A percentile compares a stretch with the other conserved stretches of the same genome.
phyloP scores from a whole-genome alignment of 352 stramenopile species.

The Phytopythium delawarense region DNA sequence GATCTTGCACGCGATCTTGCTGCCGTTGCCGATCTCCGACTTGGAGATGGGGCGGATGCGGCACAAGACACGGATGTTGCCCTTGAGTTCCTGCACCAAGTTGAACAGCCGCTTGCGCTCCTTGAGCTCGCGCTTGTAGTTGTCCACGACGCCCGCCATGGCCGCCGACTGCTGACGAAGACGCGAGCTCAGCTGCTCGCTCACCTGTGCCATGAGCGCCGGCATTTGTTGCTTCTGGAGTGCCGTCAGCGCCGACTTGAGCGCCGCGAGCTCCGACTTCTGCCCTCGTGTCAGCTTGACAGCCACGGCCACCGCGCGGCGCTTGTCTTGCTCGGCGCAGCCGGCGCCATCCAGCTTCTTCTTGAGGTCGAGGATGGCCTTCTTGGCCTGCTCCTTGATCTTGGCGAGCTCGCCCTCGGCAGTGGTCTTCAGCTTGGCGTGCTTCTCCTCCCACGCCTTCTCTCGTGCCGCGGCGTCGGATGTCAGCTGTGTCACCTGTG shows the following conservation, averaged over 20 bases:
- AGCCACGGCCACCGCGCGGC: slow-evolving; percentile 32
- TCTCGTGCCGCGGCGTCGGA: slow-evolving; percentile 41
- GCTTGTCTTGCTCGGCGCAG: slow-evolving; percentile 59
- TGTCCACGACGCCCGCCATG: slow-evolving; percentile 84
- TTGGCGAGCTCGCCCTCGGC: slow-evolving; percentile 73
- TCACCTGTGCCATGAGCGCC: slow-evolving; percentile 58
- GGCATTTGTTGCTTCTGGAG: slow-evolving; percentile 55
- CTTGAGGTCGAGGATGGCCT: slow-evolving; percentile 81
- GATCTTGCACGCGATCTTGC: slow-evolving; percentile 83
- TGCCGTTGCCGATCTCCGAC: slow-evolving; percentile 57
- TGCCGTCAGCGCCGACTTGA: slow-evolving; percentile 48
- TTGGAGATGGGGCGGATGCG: slow-evolving; percentile 92
- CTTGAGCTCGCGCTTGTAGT: slow-evolving; percentile 88
- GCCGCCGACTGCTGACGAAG: slow-evolving; percentile 71
- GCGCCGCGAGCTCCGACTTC: slow-evolving; percentile 36
- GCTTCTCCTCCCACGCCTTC: slow-evolving; percentile 51
- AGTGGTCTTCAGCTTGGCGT: slow-evolving; percentile 74
- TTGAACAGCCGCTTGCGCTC: slow-evolving; percentile 93
- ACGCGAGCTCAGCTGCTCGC: slow-evolving; percentile 65
- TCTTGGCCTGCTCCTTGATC: slow-evolving; percentile 87
- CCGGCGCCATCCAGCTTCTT: slow-evolving; percentile 60
- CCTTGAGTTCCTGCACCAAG: slow-evolving; percentile 94
- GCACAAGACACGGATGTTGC: slow-evolving; percentile 97
- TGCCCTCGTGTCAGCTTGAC: slow-evolving; percentile 49
- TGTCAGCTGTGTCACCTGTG: slow-evolving; percentile 53